Evolutionary conservation across 192 early-diverging fungal species (phyloP).

Genomic region (Gaertneriomyces semiglobifer): DNA sequence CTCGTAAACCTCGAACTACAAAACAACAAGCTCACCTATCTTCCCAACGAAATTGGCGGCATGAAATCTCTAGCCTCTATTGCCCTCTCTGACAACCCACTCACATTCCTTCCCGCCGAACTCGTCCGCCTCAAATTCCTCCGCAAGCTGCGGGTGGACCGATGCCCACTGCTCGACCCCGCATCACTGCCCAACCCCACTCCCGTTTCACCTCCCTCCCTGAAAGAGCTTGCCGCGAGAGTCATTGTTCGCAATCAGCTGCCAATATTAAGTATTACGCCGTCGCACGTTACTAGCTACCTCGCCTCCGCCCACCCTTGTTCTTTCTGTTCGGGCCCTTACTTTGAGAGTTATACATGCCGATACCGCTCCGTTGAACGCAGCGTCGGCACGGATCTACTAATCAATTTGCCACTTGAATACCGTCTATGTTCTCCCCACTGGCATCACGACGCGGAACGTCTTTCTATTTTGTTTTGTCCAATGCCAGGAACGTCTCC

Average conservation of each 20-base stretch:
- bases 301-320: conserved; percentile 58
- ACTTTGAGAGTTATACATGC: conserved; percentile 59
- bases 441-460: conserved; percentile 70
- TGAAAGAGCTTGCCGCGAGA: conserved; percentile 75
- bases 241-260: conserved; percentile 66
- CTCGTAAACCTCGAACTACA: conserved; percentile 61
- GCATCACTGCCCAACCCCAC: conserved; percentile 1
- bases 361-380: conserved; percentile 66
- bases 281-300: conserved; percentile 62
- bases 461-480: conserved; percentile 62
- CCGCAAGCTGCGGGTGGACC: conserved; percentile 54
- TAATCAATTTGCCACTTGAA: conserved; percentile 48
- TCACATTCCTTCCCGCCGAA: conserved; percentile 68
- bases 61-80: conserved; percentile 59
- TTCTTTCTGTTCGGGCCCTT: conserved; percentile 76
- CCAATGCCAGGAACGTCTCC: conserved; percentile 60
- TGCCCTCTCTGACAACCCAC: conserved; percentile 65
- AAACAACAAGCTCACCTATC: conserved; percentile 53
- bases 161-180: conserved; percentile 38
- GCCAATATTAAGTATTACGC: conserved; percentile 47
- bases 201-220: conserved; percentile 52
- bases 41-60: conserved; percentile 67
- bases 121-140: conserved; percentile 66
- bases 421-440: conserved; percentile 72
- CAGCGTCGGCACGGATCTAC: not conserved